A percentile compares a stretch with the other conserved stretches of the same genome.
Evolutionary conservation across 148 eudicot species (phyloP).

Genomic region (Chenopodium quinoa): DNA sequence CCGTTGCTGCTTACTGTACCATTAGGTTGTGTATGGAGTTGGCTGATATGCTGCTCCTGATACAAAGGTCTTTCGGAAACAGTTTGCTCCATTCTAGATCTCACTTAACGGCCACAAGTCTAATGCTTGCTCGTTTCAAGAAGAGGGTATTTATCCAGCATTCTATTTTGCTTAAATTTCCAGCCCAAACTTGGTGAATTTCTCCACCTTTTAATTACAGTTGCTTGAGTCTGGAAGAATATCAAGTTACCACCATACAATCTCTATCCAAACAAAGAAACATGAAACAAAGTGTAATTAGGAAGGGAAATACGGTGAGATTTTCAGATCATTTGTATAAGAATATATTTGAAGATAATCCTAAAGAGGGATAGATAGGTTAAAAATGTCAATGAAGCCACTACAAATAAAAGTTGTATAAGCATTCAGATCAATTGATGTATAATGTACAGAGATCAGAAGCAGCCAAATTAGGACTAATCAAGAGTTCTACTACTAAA

Average conservation of each 20-base stretch:
- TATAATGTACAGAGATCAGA: background rate
- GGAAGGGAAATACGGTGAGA: background rate
- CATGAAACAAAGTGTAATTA: background rate
- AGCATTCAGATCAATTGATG: background rate
- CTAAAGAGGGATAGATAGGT: background rate
- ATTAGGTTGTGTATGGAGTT: conserved; percentile 8
- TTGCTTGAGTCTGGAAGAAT: background rate
- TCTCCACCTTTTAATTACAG: background rate
- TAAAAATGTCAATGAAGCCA: conserved; percentile 1
- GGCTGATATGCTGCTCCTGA: conserved; percentile 9
- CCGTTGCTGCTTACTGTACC: conserved; percentile 18
- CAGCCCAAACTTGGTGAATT: background rate
- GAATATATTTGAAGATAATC: background rate
- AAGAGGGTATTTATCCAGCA: background rate
- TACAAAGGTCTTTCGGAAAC: conserved; percentile 22
- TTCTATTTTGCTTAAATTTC: background rate
- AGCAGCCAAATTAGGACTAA: background rate
- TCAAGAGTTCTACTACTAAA: background rate
- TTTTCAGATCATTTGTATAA: background rate
- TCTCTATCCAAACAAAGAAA: conserved; percentile 17
- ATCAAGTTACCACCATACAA: background rate
- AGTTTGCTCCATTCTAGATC: conserved; percentile 25
- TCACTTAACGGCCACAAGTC: background rate
- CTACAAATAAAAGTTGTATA: background rate
- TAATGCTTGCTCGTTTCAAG: background rate